phyloP scores from a whole-genome alignment of 2,329 filamentous ascomycete genomes.

The Cladophialophora chaetospira region DNA sequence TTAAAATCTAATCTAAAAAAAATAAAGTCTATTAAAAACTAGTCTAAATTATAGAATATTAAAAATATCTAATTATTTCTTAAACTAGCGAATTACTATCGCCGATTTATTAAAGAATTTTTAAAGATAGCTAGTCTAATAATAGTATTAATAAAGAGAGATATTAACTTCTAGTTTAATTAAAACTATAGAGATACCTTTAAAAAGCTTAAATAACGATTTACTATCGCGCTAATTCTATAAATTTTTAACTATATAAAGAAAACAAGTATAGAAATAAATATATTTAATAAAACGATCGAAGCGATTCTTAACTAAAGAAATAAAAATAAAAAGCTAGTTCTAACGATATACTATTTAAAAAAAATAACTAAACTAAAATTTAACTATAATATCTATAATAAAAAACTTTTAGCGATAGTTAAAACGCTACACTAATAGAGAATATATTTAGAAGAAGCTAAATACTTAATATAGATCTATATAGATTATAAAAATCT shows the following conservation, averaged over 20 bases:
- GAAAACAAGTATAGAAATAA: constrained; percentile 18
- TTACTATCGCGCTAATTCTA: constrained; percentile 11
- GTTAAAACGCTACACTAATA: constrained; percentile 23
- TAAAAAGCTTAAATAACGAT: background rate
- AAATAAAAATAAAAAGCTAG: constrained; percentile 3
- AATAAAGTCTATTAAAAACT: background rate
- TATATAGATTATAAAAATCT: constrained; percentile 28
- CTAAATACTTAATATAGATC: constrained; percentile 17
- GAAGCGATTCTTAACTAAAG: constrained; percentile 13
- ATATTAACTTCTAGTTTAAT: background rate
- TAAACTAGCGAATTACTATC: background rate
- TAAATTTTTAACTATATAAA: constrained; percentile 21
- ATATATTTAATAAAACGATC: constrained; percentile 21
- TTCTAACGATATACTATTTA: constrained; percentile 15
- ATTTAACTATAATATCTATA: constrained; percentile 4
- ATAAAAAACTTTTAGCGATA: constrained; percentile 32
- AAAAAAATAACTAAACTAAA: background rate
- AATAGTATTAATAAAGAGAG: background rate
- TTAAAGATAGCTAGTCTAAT: background rate
- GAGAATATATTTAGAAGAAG: constrained; percentile 24
- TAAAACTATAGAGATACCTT: constrained; percentile 15
- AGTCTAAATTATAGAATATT: background rate
- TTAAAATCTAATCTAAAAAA: background rate
- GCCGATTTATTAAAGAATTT: background rate
- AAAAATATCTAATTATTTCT: background rate